These are phyloP conservation scores for Sugiyamaella castrensis DNA, from an alignment of 1,139 yeast genomes.

Conservation along the genomic window DNA sequence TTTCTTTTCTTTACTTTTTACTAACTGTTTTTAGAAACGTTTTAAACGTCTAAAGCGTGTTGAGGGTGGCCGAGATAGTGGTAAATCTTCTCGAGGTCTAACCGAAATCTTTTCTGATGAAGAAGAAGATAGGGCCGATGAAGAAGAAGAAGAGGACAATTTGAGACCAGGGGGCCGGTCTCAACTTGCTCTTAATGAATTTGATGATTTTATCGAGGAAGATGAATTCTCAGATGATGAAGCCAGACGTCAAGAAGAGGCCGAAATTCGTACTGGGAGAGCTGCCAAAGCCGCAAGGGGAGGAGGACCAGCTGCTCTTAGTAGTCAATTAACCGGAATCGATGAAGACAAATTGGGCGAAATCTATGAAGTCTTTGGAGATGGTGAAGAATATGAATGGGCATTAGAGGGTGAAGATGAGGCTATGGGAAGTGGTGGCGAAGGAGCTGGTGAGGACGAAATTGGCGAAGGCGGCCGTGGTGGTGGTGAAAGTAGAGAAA, in stretches of 20 bases:
- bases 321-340: slow-evolving; percentile 68
- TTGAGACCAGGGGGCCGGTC: slow-evolving; percentile 12
- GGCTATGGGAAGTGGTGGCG: slow-evolving; percentile 47
- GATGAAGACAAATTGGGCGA: slow-evolving; percentile 93
- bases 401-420: slow-evolving; percentile 65
- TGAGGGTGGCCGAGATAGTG: slow-evolving; percentile 33
- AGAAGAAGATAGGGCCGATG: slow-evolving; percentile 53
- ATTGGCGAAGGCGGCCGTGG: slow-evolving; percentile 35
- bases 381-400: slow-evolving; percentile 97
- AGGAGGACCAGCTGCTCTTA: slow-evolving; percentile 35
- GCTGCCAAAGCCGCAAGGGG: slow-evolving; percentile 25
- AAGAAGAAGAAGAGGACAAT: slow-evolving; percentile 41
- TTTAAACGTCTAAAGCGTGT: slow-evolving; percentile 80
- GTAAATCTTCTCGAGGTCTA: slow-evolving; percentile 46
- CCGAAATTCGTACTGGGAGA: slow-evolving; percentile 27
- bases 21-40: slow-evolving; percentile 24
- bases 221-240: slow-evolving; percentile 95
- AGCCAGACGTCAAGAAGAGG: slow-evolving; percentile 44
- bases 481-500: slow-evolving; percentile 14
- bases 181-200: slow-evolving; percentile 57
- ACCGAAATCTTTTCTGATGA: slow-evolving; percentile 86
- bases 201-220: slow-evolving; percentile 95
- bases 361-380: slow-evolving; percentile 92
- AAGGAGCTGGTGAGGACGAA: slow-evolving; percentile 32
- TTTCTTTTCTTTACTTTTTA: neutral